phyloP scores from a whole-genome alignment of 495 filamentous ascomycete species.

The Trichoderma reesei region DNA sequence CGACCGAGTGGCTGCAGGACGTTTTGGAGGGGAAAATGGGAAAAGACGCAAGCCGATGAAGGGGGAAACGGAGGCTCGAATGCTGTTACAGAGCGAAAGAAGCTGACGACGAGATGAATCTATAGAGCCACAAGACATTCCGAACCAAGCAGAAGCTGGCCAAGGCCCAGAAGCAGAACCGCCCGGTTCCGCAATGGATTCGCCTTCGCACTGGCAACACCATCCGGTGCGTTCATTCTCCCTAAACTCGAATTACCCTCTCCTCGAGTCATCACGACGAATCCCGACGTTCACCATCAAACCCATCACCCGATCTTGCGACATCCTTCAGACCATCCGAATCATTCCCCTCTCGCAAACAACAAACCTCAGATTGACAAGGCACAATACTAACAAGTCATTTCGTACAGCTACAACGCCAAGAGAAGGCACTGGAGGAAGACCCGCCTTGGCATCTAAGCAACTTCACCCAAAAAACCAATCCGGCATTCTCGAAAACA shows the following conservation, averaged over 20 bases:
- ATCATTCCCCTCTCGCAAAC: background rate
- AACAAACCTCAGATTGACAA: background rate
- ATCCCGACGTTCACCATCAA: background rate
- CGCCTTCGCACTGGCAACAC: conserved; percentile 96
- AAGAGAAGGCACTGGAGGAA: conserved; percentile 99
- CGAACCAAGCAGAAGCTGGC: conserved; percentile 99
- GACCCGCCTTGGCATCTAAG: conserved; percentile 96
- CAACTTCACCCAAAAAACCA: conserved; percentile 17
- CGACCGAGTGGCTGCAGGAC: background rate
- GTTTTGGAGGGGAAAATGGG: background rate
- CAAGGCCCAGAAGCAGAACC: conserved; percentile 98
- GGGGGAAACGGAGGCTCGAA: no score
- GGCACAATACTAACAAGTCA: conserved; percentile 7
- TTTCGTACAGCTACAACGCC: conserved; percentile 86
- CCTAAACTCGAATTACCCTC: background rate
- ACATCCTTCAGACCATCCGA: background rate
- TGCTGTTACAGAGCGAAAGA: background rate
- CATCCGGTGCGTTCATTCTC: conserved; percentile 69
- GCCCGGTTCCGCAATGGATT: conserved; percentile 99
- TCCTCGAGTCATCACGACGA: background rate
- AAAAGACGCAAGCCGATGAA: background rate
- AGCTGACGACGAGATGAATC: conserved; percentile 17
- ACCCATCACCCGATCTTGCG: background rate
- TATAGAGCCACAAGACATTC: conserved; percentile 96
- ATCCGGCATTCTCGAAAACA: conserved; percentile 16